These are phyloP conservation scores for Pichia gijzeniarum DNA, from an alignment of 805 yeast species.

Conservation along the genomic window DNA sequence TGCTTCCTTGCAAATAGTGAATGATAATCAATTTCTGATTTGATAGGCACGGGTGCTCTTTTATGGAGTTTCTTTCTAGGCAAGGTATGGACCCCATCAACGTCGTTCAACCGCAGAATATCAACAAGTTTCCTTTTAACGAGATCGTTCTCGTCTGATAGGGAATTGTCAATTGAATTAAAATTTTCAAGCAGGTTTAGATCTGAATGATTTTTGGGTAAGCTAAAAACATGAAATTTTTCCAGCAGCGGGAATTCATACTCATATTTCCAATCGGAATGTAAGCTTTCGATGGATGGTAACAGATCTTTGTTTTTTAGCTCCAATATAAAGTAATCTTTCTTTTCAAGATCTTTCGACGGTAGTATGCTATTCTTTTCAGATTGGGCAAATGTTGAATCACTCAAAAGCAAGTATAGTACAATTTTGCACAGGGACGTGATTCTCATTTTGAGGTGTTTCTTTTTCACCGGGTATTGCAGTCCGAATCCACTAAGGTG, in stretches of 20 bases:
- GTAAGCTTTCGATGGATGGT: slow-evolving; percentile 30
- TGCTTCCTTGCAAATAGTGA: slow-evolving; percentile 20
- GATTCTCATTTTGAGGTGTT: not conserved
- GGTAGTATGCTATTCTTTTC: not conserved
- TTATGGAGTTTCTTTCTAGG: slow-evolving; percentile 47
- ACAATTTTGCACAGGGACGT: slow-evolving; percentile 1
- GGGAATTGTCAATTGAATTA: slow-evolving; percentile 19
- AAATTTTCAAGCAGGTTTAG: slow-evolving; percentile 31
- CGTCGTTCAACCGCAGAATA: slow-evolving; percentile 28
- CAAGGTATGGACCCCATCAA: slow-evolving; percentile 48
- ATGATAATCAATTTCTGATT: not conserved
- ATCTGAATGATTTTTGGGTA: slow-evolving; percentile 34
- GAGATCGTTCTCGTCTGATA: not conserved
- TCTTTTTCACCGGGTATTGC: no score
- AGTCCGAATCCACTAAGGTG: no score
- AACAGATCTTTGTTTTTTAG: not conserved
- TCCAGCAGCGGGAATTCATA: slow-evolving; percentile 57
- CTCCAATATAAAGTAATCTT: slow-evolving; percentile 10
- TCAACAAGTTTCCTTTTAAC: slow-evolving; percentile 16
- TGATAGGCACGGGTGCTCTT: slow-evolving; percentile 49
- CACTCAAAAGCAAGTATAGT: not conserved
- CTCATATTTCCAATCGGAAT: slow-evolving; percentile 51
- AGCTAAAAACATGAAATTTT: slow-evolving; percentile 62
- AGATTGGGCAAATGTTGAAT: not conserved
- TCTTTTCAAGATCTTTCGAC: slow-evolving; percentile 7